A percentile compares a stretch with the other conserved stretches of the same genome.
These are phyloP conservation scores for Vicia sativa DNA, from an alignment of 306 rosid genomes.

Conservation along the genomic window DNA sequence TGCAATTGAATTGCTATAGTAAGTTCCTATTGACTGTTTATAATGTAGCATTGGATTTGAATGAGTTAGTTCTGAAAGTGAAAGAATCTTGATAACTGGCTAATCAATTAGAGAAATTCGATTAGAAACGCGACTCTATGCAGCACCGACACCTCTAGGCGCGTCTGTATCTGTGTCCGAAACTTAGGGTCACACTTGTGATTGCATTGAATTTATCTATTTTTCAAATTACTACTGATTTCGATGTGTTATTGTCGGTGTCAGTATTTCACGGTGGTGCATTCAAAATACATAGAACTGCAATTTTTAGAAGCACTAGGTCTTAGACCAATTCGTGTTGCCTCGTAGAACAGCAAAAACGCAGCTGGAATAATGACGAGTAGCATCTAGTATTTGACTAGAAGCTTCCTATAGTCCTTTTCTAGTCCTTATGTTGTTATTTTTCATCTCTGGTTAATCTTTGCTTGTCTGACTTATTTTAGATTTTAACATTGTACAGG, in stretches of 20 bases:
- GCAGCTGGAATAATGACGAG: conserved; percentile 60
- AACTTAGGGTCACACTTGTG: too few species aligned
- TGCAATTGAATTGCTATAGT: conserved; percentile 11
- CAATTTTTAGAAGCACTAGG: conserved; percentile 11
- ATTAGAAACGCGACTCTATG: not conserved
- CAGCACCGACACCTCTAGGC: too few species aligned
- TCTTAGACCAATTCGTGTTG: conserved; percentile 53
- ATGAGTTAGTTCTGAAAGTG: not conserved
- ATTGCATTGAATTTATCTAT: too few species aligned
- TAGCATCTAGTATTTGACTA: conserved; percentile 67
- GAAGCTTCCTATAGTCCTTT: conserved; percentile 45
- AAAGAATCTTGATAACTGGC: not conserved
- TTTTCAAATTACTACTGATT: too few species aligned
- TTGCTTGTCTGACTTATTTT: conserved; percentile 27
- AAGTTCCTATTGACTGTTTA: conserved; percentile 13
- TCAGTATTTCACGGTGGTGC: too few species aligned
- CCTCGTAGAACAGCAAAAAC: conserved; percentile 65
- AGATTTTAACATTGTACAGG: conserved; percentile 47
- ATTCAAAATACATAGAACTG: not conserved
- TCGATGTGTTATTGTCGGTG: too few species aligned
- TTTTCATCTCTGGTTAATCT: conserved; percentile 15
- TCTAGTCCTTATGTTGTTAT: conserved; percentile 5
- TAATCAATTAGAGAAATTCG: not conserved
- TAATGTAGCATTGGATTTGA: conserved; percentile 18
- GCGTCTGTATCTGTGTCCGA: too few species aligned